Base-by-base conservation (phyloP, 768 basidiomycete genomes). In the Daedaleopsis sinensis region DNA sequence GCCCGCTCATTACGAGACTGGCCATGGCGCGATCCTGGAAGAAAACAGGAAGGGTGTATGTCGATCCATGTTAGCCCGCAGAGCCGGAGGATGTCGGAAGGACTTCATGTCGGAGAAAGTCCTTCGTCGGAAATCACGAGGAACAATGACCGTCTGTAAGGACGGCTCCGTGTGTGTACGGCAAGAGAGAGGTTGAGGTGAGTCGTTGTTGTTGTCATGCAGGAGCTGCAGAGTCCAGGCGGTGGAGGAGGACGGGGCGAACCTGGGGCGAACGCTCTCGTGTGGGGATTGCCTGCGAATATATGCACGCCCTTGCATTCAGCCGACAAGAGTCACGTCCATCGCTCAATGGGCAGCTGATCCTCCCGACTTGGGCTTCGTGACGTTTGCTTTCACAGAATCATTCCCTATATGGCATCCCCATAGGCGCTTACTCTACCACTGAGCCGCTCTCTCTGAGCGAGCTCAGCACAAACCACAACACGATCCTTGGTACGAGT, bases 71-170 rank as follows among this genome's bases (percentile, higher is more conserved):
- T 46, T 32, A 44, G 43, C 46, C 60, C 21, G n/a, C 48, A 21
- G 21, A 49, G 49, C 35, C 60, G 55, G 60, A 36, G 35, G 9
- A 42, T 51, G 16, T 52, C 60, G 60, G 60, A 56, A 61, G 60
- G n/a, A n/a, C n/a, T n/a, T n/a, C n/a, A 42, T 51, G 16, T 52
- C 60, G 60, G 60, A 56, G 56, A 54, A 61, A 61, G 60, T 23
- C 3, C 8, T 13, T 4, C 19, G 50, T 39, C 36, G 55, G 48
- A 50, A 27, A 13, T 32, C n/a, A n/a, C 19, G 39, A 21, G 52
- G 60, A 61, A 61, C 49, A 50, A 24, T 7, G 15, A 23, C 21
- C 6, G 15, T 38, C 48, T 47, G 39, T 18, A n/a, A 19, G 19
- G 12, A 43, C 24, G 23, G 54, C 59, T 23, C 21, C 38, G 23